Base-by-base conservation (phyloP, 2,329 filamentous ascomycete species). In the Stemphylium vesicarium region DNA sequence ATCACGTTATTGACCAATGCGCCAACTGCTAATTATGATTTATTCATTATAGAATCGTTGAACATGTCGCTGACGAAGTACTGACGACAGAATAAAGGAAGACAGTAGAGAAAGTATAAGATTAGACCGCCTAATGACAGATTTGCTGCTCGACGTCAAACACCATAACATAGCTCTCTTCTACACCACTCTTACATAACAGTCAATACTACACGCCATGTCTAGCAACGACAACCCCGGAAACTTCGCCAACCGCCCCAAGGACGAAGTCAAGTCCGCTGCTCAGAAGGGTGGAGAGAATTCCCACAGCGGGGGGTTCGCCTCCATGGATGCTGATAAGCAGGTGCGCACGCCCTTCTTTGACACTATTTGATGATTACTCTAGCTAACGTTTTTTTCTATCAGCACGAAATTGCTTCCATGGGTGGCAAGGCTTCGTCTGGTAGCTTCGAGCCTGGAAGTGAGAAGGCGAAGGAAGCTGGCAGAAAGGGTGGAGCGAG, bases 361-460 rank as follows among this genome's bases (percentile, higher is more conserved):
- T n/a, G 16, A 31, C 4, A 20, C 18, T n/a, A n/a, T n/a, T 32
- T 42, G 5, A 36, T 32, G 15, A 52, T 11, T 15, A 11, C 24
- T 26, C n/a, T 11, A 5, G 18, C 48, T 56, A n/a, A 60, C 22
- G 44, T 18, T 8, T 35, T 35, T 35, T 42, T 20, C 16, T 20
- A 13, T 40, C 40, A 84, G 82, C 74, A 76, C 16, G 78, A 85
- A 1, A 84, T 85, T 54, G 83, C 84, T 1, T 85, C 83, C 10
- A 75, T 78, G 68, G 84, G 84, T 9, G 83, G 82, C 4, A 74
- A 84, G 46, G 79, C 81, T 0, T 84, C 82, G 0, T 75, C 77
- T 32, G 82, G 84, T 4, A 82, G 79, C 3, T 86, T 86, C 49
- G 80, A 85, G 63, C 77, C 78, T 0, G 81, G 83, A 6, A 81